Percentiles rank a stretch among this genome's conserved stretches.
Evolutionary conservation across 129 eudicot genomes (phyloP).

Genomic region (Escallonia rubra): DNA sequence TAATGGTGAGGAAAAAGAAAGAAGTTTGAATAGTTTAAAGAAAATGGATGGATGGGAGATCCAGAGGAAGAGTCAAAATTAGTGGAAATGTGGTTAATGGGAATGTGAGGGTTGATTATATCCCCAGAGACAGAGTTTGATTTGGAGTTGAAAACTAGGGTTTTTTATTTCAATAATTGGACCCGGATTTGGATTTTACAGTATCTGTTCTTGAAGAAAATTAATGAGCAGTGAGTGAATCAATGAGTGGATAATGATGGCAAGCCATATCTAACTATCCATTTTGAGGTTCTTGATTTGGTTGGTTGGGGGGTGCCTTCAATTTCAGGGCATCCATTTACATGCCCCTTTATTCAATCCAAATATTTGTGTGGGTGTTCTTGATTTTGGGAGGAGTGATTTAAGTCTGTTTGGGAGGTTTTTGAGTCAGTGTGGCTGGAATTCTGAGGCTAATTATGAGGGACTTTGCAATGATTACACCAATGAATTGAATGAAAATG

Average conservation of each 20-base stretch:
- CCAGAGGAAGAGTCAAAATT: conserved; percentile 37
- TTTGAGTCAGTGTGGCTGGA: conserved; percentile 41
- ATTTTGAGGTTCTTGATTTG: neutral
- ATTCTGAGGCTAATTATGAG: conserved; percentile 36
- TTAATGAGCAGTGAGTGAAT: conserved; percentile 5
- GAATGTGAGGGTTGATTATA: conserved; percentile 10
- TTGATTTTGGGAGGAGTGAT: conserved; percentile 25
- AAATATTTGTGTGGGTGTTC: conserved; percentile 14
- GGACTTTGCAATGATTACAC: conserved; percentile 17
- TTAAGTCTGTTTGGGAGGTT: conserved; percentile 16
- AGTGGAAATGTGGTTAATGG: conserved; percentile 14
- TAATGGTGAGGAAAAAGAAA: conserved; percentile 21
- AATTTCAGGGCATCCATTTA: conserved; percentile 28
- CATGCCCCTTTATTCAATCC: conserved; percentile 1
- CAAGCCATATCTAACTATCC: neutral
- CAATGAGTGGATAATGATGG: conserved; percentile 8
- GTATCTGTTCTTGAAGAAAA: neutral
- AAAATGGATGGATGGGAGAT: conserved; percentile 28
- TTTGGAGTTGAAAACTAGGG: conserved; percentile 10
- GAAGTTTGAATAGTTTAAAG: conserved; percentile 27
- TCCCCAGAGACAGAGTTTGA: neutral
- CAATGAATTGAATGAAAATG: conserved; percentile 27
- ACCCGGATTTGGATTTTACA: too few relatives aligned
- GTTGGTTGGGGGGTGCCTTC: conserved; percentile 15
- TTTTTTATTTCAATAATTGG: neutral